These are phyloP conservation scores for Claviceps citrina DNA, from an alignment of 2,329 filamentous ascomycete genomes.

Conservation along the genomic window DNA sequence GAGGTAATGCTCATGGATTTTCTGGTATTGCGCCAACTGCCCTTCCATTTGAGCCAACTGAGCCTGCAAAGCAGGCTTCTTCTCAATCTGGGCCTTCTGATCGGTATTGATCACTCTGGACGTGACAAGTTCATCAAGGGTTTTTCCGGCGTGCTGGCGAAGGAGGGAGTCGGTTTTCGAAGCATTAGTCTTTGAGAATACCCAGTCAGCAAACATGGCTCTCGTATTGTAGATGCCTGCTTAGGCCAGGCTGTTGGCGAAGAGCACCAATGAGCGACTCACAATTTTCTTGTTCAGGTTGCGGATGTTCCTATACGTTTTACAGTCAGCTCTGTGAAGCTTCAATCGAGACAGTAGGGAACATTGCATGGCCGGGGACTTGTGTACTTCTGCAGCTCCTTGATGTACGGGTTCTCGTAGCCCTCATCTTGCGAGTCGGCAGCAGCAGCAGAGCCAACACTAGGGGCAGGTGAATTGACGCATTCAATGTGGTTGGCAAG, in stretches of 20 bases:
- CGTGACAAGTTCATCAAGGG: constrained; percentile 57
- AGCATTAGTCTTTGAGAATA: constrained; percentile 42
- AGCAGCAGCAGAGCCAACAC: constrained; percentile 27
- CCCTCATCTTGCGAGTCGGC: constrained; percentile 44
- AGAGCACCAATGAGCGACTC: constrained; percentile 23
- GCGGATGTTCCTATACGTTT: constrained; percentile 56
- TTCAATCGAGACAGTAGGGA: constrained; percentile 15
- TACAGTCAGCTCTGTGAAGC: background rate
- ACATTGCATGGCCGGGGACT: background rate
- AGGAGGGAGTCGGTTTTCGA: constrained; percentile 58
- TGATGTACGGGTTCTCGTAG: constrained; percentile 64
- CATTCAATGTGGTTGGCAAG: constrained; percentile 34
- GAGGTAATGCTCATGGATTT: constrained; percentile 59
- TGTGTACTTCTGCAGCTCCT: constrained; percentile 71
- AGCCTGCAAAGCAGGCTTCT: constrained; percentile 57
- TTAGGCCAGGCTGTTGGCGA: background rate
- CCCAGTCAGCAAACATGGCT: constrained; percentile 1
- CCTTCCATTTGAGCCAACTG: constrained; percentile 58
- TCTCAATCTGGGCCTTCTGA: constrained; percentile 61
- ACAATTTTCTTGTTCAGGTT: constrained; percentile 92
- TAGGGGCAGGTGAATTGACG: constrained; percentile 40
- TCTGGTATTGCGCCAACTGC: constrained; percentile 58
- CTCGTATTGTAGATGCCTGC: constrained; percentile 17
- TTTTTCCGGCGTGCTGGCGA: constrained; percentile 51
- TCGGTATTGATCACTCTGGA: constrained; percentile 64